Base-by-base conservation (phyloP, 2,329 filamentous ascomycete genomes). In the Bipolaris oryzae region DNA sequence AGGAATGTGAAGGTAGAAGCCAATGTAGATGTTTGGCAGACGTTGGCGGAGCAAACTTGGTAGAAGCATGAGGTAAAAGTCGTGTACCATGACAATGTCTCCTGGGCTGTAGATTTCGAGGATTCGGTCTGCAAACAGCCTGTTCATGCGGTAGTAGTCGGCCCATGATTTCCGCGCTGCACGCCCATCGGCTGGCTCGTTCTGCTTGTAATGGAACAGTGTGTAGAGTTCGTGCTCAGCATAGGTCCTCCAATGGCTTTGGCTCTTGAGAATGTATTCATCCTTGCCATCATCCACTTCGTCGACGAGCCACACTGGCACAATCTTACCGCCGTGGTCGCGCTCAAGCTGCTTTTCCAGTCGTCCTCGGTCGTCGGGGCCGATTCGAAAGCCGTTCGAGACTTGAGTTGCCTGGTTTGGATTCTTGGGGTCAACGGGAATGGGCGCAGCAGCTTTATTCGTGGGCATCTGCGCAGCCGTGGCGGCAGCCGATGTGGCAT, bases 121-220 rank as follows among this genome's bases (percentile, higher is more conserved):
- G 67, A 98, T 96, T 61, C 88, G 87, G 75, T 96, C 89, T 59
- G 94, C 93, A 68, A 97, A 97, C 62, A 92, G 88, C 71, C 92
- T 89, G 79, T 97, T 98, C 86, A 97, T 89, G 50, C 89, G 88
- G 75, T 92, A 90, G 78, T 96, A 98, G 78, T 98, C 92, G 23
- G 89, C 87, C 93, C 94, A 98, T 68, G 92, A 88, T 39, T 89
- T 83, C 50, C 91, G 87, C 73, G 95, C 91, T 16, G 87, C 87
- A 64, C 90, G 87, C 34, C 92, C 92, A 74, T 97, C 91, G 11
- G 88, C 91, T 1, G 94, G 92, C 74, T 93, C 91, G 72, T 96
- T 91, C 72, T 95, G 91, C 79, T 96, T 96, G 82, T 98, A 98
- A 78, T 98, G 94, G 74, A 97, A 92, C 9, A 97, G 84, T 1